Conservation (phyloP, 345 rosid species). For the Erucastrum elatum region DNA sequence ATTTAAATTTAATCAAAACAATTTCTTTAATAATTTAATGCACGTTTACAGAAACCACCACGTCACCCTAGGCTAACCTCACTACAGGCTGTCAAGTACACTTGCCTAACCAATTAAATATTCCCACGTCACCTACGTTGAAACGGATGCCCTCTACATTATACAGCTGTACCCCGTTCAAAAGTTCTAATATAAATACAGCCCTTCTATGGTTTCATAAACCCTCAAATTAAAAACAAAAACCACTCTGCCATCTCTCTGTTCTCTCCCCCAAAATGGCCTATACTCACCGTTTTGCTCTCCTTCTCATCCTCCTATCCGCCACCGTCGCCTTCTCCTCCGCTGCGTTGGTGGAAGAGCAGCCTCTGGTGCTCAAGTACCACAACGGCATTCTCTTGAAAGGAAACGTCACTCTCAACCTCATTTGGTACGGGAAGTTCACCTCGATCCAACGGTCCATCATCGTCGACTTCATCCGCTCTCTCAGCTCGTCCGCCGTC, state of each 20-base stretch:
- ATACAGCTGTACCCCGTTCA: conserved; percentile 38
- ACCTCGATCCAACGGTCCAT: conserved; percentile 68
- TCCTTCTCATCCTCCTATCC: conserved; percentile 26
- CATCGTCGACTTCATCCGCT: conserved; percentile 72
- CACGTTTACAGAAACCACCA: conserved; percentile 28
- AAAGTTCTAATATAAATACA: conserved; percentile 22
- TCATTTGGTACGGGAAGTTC: conserved; percentile 87
- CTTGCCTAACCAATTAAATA: conserved; percentile 24
- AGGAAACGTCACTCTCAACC: conserved; percentile 64
- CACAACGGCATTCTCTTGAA: conserved; percentile 71
- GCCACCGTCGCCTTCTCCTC: conserved; percentile 16
- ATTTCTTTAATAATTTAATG: background rate
- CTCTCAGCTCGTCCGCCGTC: conserved; percentile 40
- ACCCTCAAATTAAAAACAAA: background rate
- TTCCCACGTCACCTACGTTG: conserved; percentile 29
- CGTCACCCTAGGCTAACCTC: conserved; percentile 37
- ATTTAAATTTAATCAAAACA: background rate
- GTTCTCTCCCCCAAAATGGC: conserved; percentile 9
- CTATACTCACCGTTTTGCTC: conserved; percentile 13
- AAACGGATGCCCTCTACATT: background rate
- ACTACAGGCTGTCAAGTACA: conserved; percentile 36
- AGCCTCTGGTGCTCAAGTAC: conserved; percentile 50
- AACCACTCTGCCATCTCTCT: background rate
- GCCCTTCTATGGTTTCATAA: background rate
- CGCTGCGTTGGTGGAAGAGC: conserved; percentile 28